Conservation (phyloP, 2,329 filamentous ascomycete genomes). For the Neurospora sp. region DNA sequence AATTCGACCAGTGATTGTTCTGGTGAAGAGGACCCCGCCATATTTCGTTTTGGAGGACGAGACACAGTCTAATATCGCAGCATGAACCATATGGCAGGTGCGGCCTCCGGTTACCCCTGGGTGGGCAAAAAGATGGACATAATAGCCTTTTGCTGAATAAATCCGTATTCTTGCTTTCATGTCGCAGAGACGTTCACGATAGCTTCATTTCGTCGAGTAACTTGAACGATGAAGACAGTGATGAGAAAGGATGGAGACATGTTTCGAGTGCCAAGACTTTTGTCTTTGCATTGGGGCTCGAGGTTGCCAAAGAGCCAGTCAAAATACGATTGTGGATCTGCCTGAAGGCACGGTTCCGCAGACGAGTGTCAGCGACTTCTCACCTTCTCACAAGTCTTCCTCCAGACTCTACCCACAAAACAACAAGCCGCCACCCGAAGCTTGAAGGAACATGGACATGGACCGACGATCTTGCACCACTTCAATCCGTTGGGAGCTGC, state of each 20-base stretch:
- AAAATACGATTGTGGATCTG: background rate
- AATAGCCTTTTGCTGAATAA: too few species aligned
- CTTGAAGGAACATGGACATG: background rate
- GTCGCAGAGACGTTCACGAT: background rate
- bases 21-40: background rate
- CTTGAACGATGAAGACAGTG: too few species aligned
- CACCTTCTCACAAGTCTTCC: background rate
- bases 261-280: background rate
- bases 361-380: background rate
- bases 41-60: background rate
- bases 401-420: background rate
- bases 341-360: background rate
- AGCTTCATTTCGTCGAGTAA: background rate
- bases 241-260: background rate
- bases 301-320: background rate
- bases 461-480: background rate
- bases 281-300: background rate
- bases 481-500: background rate
- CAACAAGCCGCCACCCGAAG: background rate
- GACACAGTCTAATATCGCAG: background rate
- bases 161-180: background rate
- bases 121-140: background rate
- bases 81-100: background rate
- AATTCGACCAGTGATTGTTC: background rate
- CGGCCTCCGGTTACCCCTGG: background rate